phyloP scores from a whole-genome alignment of 208 protist species.

The Leishmania tropica region DNA sequence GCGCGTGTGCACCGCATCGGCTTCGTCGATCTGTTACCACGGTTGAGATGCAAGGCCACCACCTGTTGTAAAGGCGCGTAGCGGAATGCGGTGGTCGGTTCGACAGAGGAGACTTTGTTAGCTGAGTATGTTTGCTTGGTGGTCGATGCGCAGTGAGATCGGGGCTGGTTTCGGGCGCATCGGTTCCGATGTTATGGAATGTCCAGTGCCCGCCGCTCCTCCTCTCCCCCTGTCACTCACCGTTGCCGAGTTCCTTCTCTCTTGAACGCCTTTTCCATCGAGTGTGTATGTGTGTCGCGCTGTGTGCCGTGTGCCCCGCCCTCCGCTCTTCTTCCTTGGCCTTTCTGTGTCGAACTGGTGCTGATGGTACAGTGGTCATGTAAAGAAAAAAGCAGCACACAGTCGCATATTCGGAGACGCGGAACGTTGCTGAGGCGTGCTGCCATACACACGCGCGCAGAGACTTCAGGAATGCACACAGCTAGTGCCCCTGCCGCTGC shows the following conservation, averaged over 20 bases:
- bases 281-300: not conserved
- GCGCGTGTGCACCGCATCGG: not conserved
- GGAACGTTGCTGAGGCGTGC: not conserved
- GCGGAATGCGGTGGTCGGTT: not conserved
- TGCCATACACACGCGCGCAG: not conserved
- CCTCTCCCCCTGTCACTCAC: not conserved
- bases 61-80: not conserved
- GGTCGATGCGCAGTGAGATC: not conserved
- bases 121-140: not conserved
- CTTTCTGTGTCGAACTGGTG: not conserved
- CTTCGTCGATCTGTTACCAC: not conserved
- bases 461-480: not conserved
- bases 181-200: not conserved
- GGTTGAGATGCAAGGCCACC: not conserved
- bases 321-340: conserved; percentile 11
- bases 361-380: not conserved
- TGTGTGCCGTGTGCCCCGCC: not conserved
- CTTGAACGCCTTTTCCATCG: not conserved
- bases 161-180: not conserved
- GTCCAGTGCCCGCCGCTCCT: not conserved
- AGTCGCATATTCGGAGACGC: not conserved
- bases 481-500: not conserved
- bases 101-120: not conserved
- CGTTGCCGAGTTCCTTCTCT: not conserved
- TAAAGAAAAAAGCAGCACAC: not conserved